These are phyloP conservation scores for Parietaria judaica DNA, from an alignment of 306 rosid genomes.

Conservation along the genomic window DNA sequence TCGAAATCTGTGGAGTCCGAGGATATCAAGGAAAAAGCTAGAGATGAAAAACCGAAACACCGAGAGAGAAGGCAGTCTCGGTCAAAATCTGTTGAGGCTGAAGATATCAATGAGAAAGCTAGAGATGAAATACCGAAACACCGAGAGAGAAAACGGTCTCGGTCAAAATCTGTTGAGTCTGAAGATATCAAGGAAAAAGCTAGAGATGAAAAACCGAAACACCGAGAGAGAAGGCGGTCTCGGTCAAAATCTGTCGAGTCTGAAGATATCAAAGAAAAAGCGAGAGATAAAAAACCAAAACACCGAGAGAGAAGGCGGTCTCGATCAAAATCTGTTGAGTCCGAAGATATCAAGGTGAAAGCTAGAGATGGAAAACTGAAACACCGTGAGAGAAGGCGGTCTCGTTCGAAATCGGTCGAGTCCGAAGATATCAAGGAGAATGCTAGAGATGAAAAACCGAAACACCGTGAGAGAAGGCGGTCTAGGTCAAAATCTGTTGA, in stretches of 20 bases:
- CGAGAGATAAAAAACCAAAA: slow-evolving; percentile 38
- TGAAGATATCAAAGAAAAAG: slow-evolving; percentile 23
- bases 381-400: slow-evolving; percentile 37
- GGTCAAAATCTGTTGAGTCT: slow-evolving; percentile 46
- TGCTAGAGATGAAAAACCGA: slow-evolving; percentile 40
- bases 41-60: slow-evolving; percentile 40
- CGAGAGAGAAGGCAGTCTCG: slow-evolving; percentile 56
- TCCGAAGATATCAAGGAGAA: slow-evolving; percentile 33
- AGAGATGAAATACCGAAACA: slow-evolving; percentile 44
- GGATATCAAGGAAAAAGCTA: slow-evolving; percentile 27
- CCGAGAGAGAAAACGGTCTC: slow-evolving; percentile 39
- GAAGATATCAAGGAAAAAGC: slow-evolving; percentile 24
- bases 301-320: slow-evolving; percentile 55
- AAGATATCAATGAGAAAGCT: slow-evolving; percentile 29
- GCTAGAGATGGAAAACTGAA: slow-evolving; percentile 41
- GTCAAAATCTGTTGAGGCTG: slow-evolving; percentile 61
- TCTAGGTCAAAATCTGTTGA: slow-evolving; percentile 64
- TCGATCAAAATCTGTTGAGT: slow-evolving; percentile 64
- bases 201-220: slow-evolving; percentile 31
- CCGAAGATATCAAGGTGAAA: slow-evolving; percentile 33
- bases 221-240: slow-evolving; percentile 20
- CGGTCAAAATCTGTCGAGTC: slow-evolving; percentile 57
- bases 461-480: slow-evolving; percentile 36
- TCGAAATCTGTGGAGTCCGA: slow-evolving; percentile 1
- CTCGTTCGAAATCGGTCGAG: slow-evolving; percentile 72